Evolutionary conservation across 2,329 filamentous ascomycete genomes (phyloP).

Genomic region (Penicillium psychrosexuale): DNA sequence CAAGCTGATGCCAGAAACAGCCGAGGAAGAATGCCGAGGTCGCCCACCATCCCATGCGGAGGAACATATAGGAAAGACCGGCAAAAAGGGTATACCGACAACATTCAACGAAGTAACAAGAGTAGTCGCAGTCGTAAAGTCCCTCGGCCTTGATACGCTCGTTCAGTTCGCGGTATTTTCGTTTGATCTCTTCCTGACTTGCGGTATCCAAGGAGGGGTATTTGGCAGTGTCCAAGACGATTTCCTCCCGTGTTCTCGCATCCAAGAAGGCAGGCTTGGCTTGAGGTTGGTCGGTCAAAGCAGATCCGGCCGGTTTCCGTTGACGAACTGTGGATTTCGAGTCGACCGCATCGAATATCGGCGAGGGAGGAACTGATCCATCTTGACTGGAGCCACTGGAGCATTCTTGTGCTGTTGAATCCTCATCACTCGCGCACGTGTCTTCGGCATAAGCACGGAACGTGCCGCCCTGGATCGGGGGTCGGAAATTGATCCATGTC

Average conservation of each 20-base stretch:
- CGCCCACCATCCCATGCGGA: slow-evolving; percentile 64
- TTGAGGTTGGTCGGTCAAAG: slow-evolving; percentile 27
- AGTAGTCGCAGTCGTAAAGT: slow-evolving; percentile 81
- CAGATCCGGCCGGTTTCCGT: slow-evolving; percentile 32
- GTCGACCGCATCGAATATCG: slow-evolving; percentile 57
- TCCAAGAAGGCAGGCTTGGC: slow-evolving; percentile 64
- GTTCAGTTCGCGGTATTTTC: slow-evolving; percentile 77
- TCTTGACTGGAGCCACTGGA: slow-evolving; percentile 54
- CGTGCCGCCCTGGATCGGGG: slow-evolving; percentile 84
- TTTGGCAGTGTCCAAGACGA: slow-evolving; percentile 70
- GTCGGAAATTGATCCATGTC: slow-evolving; percentile 80
- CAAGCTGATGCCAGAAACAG: slow-evolving; percentile 87
- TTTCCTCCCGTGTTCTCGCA: slow-evolving; percentile 68
- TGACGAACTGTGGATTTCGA: slow-evolving; percentile 36
- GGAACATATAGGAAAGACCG: slow-evolving; percentile 56
- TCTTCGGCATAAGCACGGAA: slow-evolving; percentile 59
- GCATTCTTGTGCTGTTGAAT: slow-evolving; percentile 26
- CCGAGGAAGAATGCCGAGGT: slow-evolving; percentile 73
- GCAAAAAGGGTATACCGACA: slow-evolving; percentile 70
- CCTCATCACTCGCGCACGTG: slow-evolving; percentile 41
- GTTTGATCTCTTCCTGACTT: slow-evolving; percentile 72
- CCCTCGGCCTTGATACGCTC: slow-evolving; percentile 68
- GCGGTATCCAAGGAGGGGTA: slow-evolving; percentile 74
- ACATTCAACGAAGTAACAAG: slow-evolving; percentile 71
- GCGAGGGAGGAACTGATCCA: slow-evolving; percentile 57